These are phyloP conservation scores for Ulota crispa DNA, from an alignment of 225 moss, liverwort and hornwort species.

Conservation along the genomic window DNA sequence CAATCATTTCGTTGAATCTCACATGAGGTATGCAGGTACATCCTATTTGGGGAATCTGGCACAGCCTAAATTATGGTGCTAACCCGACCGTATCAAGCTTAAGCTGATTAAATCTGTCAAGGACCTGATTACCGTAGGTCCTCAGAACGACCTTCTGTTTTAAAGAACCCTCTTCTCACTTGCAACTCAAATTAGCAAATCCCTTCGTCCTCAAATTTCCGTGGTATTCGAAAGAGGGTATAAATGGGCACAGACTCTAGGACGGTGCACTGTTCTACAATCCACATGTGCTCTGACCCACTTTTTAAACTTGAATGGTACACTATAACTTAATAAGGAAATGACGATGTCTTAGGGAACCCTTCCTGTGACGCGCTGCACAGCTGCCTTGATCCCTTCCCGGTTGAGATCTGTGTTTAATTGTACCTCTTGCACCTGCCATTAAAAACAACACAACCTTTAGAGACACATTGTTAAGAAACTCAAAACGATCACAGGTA, in stretches of 20 bases:
- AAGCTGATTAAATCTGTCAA: constrained; percentile 31
- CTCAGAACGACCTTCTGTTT: constrained; percentile 12
- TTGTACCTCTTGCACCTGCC: constrained; percentile 97
- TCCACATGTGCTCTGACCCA: constrained; percentile 8
- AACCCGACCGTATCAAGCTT: constrained; percentile 35
- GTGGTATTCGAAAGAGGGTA: constrained; percentile 13
- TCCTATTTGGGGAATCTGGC: constrained; percentile 22
- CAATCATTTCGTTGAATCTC: constrained; percentile 22
- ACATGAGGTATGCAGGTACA: constrained; percentile 26
- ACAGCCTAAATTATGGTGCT: constrained; percentile 19
- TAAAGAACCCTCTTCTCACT: constrained; percentile 12
- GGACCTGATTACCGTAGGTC: constrained; percentile 27
- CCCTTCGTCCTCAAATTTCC: constrained; percentile 14
- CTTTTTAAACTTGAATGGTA: constrained; percentile 15
- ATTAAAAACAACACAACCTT: constrained; percentile 1
- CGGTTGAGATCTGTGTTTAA: constrained; percentile 76
- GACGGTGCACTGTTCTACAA: constrained; percentile 26
- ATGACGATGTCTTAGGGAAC: constrained; percentile 46
- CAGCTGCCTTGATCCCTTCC: constrained; percentile 96
- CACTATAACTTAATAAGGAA: neutral
- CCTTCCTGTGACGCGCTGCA: constrained; percentile 92
- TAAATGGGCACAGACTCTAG: constrained; percentile 20
- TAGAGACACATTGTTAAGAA: neutral
- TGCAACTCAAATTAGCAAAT: constrained; percentile 27
- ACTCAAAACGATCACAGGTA: neutral